Conservation (phyloP, 2,329 filamentous ascomycete genomes). For the Xylariaceae sp. region DNA sequence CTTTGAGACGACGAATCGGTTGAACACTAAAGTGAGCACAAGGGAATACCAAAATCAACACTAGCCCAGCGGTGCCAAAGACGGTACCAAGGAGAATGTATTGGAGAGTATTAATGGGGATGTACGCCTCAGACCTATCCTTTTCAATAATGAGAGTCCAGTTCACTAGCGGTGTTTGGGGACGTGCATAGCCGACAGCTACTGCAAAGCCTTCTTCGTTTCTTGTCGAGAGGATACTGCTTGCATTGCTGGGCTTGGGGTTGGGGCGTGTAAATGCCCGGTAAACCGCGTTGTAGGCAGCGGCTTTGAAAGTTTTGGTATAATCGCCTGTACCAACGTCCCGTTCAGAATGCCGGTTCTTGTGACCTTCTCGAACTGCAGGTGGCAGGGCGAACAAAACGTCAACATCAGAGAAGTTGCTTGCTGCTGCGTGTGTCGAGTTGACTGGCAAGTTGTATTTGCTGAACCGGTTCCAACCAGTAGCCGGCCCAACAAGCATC, state of each 20-base stretch:
- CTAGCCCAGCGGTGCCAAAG: conserved; percentile 74
- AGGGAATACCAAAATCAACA: conserved; percentile 70
- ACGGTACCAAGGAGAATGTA: conserved; percentile 81
- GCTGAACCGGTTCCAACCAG: conserved; percentile 64
- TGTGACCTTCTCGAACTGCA: conserved; percentile 34
- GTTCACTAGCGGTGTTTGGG: conserved; percentile 65
- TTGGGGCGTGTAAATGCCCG: conserved; percentile 56
- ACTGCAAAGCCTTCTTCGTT: conserved; percentile 72
- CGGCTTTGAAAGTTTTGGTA: conserved; percentile 56
- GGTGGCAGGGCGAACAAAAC: conserved; percentile 64
- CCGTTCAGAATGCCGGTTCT: conserved; percentile 49
- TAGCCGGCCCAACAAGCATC: conserved; percentile 66
- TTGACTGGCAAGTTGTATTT: conserved; percentile 45
- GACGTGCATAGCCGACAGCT: conserved; percentile 76
- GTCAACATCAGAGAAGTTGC: conserved; percentile 40
- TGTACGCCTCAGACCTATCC: conserved; percentile 68
- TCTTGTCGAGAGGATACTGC: conserved; percentile 62
- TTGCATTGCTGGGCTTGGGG: conserved; percentile 61
- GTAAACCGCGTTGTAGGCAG: conserved; percentile 60
- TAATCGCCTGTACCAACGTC: conserved; percentile 41
- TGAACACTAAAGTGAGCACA: conserved; percentile 78
- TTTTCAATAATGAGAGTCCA: conserved; percentile 86
- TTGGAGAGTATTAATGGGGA: conserved; percentile 71
- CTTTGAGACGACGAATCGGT: conserved; percentile 74
- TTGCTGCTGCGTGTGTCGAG: conserved; percentile 36